phyloP scores from a whole-genome alignment of 768 basidiomycete species.

The Rhodosporidiobolus odoratus region DNA sequence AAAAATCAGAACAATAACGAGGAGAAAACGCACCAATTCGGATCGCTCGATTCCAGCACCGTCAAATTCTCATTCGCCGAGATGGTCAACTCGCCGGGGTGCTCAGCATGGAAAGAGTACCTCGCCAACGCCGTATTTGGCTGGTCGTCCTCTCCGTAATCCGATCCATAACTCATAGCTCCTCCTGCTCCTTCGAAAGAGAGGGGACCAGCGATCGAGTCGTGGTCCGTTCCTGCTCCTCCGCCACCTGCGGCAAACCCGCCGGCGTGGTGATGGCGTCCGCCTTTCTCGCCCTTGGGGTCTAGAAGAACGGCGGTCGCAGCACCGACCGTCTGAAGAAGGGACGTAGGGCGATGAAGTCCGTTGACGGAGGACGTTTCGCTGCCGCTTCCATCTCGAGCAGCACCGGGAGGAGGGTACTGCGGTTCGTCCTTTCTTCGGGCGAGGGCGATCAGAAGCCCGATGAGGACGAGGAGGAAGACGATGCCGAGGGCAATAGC shows the following conservation, averaged over 20 bases:
- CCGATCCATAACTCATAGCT: conserved; percentile 35
- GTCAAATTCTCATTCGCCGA: conserved; percentile 43
- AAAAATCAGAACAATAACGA: background rate
- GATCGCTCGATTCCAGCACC: conserved; percentile 40
- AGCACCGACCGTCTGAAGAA: conserved; percentile 69
- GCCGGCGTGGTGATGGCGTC: too few species aligned
- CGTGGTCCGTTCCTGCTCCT: conserved; percentile 17
- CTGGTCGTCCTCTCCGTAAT: conserved; percentile 40
- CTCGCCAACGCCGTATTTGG: conserved; percentile 42
- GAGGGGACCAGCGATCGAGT: conserved; percentile 19
- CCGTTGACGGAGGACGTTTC: conserved; percentile 6
- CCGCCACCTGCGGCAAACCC: conserved; percentile 18
- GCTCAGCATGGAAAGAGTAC: conserved; percentile 43
- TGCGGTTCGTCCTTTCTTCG: conserved; percentile 64
- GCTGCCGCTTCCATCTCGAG: background rate
- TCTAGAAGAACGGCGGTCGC: conserved; percentile 42
- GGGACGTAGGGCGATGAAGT: conserved; percentile 70
- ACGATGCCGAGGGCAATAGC: conserved; percentile 92
- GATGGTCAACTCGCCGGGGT: conserved; percentile 46
- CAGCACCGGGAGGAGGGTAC: conserved; percentile 23
- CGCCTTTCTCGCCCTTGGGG: conserved; percentile 30
- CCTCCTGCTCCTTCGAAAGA: conserved; percentile 15
- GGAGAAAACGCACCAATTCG: conserved; percentile 28
- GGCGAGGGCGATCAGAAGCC: conserved; percentile 84
- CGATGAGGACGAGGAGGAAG: conserved; percentile 75